Percentiles rank a stretch among this genome's conserved stretches.
phyloP scores from a whole-genome alignment of 306 rosid genomes.

The Alnus glutinosa region DNA sequence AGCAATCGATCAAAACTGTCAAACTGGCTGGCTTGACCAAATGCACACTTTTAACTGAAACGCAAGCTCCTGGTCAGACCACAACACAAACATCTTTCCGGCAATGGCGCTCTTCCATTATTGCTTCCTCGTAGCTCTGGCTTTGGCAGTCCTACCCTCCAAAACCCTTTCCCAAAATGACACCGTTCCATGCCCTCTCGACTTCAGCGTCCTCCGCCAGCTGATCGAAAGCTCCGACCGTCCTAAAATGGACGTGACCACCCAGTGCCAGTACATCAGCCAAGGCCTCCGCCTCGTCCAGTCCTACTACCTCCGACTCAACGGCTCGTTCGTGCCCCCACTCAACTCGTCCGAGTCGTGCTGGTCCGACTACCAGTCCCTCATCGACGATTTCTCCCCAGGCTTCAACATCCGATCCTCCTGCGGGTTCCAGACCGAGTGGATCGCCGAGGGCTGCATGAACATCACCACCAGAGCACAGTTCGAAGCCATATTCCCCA shows the following conservation, averaged over 20 bases:
- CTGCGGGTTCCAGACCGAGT: slow-evolving; percentile 51
- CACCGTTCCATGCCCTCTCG: slow-evolving; percentile 59
- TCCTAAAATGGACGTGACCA: background rate
- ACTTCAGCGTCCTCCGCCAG: slow-evolving; percentile 59
- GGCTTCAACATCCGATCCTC: slow-evolving; percentile 39
- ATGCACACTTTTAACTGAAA: background rate
- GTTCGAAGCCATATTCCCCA: slow-evolving; percentile 35
- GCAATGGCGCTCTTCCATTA: slow-evolving; percentile 7
- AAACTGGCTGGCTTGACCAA: background rate
- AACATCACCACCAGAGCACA: slow-evolving; percentile 53
- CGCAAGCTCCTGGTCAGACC: background rate
- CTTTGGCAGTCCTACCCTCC: slow-evolving; percentile 6
- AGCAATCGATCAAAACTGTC: background rate
- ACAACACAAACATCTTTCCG: background rate
- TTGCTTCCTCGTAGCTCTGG: slow-evolving; percentile 12
- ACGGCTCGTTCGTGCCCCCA: slow-evolving; percentile 51
- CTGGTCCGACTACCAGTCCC: slow-evolving; percentile 43
- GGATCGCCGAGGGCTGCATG: slow-evolving; percentile 75
- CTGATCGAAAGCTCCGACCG: slow-evolving; percentile 27
- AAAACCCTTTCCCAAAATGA: slow-evolving; percentile 16
- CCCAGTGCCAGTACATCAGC: slow-evolving; percentile 53
- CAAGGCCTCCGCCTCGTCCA: slow-evolving; percentile 67
- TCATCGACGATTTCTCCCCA: slow-evolving; percentile 10
- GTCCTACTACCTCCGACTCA: slow-evolving; percentile 59
- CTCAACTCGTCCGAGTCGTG: slow-evolving; percentile 46